A percentile compares a stretch with the other conserved stretches of the same genome.
Conservation (phyloP, 1,284 basidiomycete species). For the Cryptococcus neoformans region DNA sequence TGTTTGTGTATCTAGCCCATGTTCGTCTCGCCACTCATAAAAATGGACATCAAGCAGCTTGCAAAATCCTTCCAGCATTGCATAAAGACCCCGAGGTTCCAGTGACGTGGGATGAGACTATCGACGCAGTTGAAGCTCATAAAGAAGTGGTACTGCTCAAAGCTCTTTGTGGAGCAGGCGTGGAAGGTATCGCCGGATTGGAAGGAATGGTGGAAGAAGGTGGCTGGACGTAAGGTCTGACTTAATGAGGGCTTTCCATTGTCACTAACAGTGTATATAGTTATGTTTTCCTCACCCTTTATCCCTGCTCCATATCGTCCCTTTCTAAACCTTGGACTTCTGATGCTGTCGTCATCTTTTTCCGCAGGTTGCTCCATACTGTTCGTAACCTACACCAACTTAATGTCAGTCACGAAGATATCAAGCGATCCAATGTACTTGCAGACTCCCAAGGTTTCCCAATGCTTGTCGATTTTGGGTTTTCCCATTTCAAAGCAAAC, state of each 20-base stretch:
- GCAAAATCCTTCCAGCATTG: constrained; percentile 48
- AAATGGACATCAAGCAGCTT: constrained; percentile 40
- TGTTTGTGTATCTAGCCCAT: constrained; percentile 29
- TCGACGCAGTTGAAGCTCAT: constrained; percentile 46
- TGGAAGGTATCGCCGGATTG: constrained; percentile 40
- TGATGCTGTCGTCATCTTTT: constrained; percentile 26
- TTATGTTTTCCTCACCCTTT: constrained; percentile 38
- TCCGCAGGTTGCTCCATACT: constrained; percentile 34
- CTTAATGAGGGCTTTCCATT: background rate
- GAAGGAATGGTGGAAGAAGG: constrained; percentile 43
- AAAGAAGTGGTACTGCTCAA: constrained; percentile 48
- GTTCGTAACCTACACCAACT: constrained; percentile 39
- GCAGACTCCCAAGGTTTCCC: constrained; percentile 23
- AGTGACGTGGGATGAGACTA: constrained; percentile 26
- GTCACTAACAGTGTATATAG: constrained; percentile 12
- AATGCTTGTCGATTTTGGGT: constrained; percentile 44
- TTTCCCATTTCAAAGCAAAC: constrained; percentile 38
- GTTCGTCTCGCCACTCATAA: constrained; percentile 45
- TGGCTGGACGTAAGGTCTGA: constrained; percentile 44
- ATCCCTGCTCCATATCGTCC: constrained; percentile 22
- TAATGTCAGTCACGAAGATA: constrained; percentile 44
- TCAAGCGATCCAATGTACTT: constrained; percentile 47
- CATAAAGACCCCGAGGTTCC: constrained; percentile 11
- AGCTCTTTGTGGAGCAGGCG: constrained; percentile 35
- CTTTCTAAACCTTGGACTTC: constrained; percentile 7